Conservation (phyloP, 2,329 filamentous ascomycete genomes). For the Botrytis byssoidea region DNA sequence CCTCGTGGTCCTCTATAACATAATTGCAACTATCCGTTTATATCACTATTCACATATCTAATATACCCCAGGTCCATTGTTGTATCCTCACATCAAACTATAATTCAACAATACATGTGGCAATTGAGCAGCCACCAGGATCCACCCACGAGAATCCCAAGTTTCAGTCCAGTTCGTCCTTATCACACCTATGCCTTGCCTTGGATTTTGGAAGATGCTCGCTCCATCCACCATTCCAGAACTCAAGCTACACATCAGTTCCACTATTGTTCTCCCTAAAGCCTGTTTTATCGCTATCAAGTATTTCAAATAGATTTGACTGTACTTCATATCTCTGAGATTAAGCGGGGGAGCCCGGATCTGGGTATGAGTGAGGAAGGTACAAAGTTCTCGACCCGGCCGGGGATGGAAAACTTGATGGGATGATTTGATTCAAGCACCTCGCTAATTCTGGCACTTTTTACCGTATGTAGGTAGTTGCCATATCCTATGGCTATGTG, state of each 20-base stretch:
- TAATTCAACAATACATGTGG: not conserved
- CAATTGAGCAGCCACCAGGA: not conserved
- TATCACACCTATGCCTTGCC: not conserved
- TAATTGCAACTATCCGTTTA: not conserved
- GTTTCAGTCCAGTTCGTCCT: conserved; percentile 13
- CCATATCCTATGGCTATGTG: not conserved
- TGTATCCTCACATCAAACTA: not conserved
- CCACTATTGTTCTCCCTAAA: not conserved
- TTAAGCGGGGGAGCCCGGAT: not conserved
- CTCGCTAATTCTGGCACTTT: not conserved
- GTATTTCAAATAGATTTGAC: not conserved
- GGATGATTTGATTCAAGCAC: not conserved
- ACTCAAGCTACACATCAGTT: not conserved
- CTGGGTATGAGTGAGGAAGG: not conserved
- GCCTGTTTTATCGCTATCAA: not conserved
- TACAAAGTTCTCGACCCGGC: not conserved
- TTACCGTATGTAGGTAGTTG: not conserved
- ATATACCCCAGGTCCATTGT: not conserved
- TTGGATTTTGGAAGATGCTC: not conserved
- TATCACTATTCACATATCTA: not conserved
- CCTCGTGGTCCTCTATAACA: not conserved
- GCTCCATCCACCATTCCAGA: not conserved
- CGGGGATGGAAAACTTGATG: not conserved
- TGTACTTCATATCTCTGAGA: not conserved
- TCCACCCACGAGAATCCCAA: not conserved